Evolutionary conservation across 2,329 filamentous ascomycete genomes (phyloP), one percentile per base, ranked within the genome.

Genomic region (Helminthosporium solani): DNA sequence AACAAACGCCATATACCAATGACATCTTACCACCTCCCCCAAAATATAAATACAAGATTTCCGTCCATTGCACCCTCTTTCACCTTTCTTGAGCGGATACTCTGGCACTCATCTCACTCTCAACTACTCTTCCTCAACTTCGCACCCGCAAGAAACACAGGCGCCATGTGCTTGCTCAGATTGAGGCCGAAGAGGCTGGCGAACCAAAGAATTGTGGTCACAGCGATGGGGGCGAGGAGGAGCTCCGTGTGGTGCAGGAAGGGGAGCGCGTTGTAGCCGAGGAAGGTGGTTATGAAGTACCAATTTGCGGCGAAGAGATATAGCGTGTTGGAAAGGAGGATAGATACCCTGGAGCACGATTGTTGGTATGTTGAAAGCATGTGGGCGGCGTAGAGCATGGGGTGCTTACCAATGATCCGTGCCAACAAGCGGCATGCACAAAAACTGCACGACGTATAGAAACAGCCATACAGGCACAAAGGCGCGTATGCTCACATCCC

Each of bases 391-490:
- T 20, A 18, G 7, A 11, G 8, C 27, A 14, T 21, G 11, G 15
- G 20, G 31, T 7, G 30, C 65, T 49, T 56, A 74, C 77, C 77
- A 80, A 58, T 78, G 78, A 49, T 79, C 72, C 39, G 72, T 75
- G 1, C 76, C 74, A 33, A 82, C 72, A 33, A 86, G 67, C 16
- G 84, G 84, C 70, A 86, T 82, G 48, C 85, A 77, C 33, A 87
- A 68, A 64, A 86, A 87, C 58, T 86, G 84, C 33, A 86, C 70
- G 38, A 85, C 81, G 54, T 85, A 85, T 20, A 87, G 73, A 60
- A 85, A 83, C 20, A 84, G 75, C 75, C 84, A 86, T 3, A 86
- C 75, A 0, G 84, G 83, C 54, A 86, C 83, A 67, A 85, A 87
- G 0, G 83, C 83, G 30, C 84, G 75, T 31, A 85, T 86, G 0